phyloP scores from a whole-genome alignment of 1,284 basidiomycete genomes.

The Cryptococcus hybrid region DNA sequence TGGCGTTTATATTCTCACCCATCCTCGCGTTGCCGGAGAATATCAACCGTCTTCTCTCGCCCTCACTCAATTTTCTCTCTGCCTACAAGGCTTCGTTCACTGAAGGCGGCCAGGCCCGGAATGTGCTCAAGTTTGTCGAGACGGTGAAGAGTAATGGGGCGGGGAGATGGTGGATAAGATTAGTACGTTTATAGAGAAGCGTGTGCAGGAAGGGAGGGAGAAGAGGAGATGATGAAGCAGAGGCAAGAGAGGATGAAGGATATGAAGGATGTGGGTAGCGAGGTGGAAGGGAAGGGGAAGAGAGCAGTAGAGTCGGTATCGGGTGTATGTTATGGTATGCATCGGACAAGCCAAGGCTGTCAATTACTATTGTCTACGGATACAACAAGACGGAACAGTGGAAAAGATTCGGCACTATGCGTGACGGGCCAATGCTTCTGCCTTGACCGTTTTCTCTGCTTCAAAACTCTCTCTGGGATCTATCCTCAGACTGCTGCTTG shows the following conservation, averaged over 20 bases:
- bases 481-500: too few relatives aligned
- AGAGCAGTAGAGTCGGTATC: not conserved
- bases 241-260: slow-evolving; percentile 13
- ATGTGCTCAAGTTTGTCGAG: slow-evolving; percentile 14
- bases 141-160: slow-evolving; percentile 25
- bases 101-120: slow-evolving; percentile 33
- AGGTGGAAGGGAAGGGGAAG: slow-evolving; percentile 19
- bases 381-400: too few relatives aligned
- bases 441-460: too few relatives aligned
- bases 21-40: slow-evolving; percentile 24
- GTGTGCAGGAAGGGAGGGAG: slow-evolving; percentile 20
- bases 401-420: too few relatives aligned
- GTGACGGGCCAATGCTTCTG: too few relatives aligned
- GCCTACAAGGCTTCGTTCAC: slow-evolving; percentile 26
- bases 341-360: too few relatives aligned
- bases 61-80: slow-evolving; percentile 25
- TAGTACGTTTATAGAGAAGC: slow-evolving; percentile 16
- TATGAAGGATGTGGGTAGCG: slow-evolving; percentile 17
- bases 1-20: slow-evolving; percentile 33
- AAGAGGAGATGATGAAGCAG: slow-evolving; percentile 16
- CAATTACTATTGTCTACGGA: too few relatives aligned
- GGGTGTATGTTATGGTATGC: too few relatives aligned
- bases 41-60: slow-evolving; percentile 21
- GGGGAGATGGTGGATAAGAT: slow-evolving; percentile 25
- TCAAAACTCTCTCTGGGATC: too few relatives aligned